Evolutionary conservation across 2,329 filamentous ascomycete species (phyloP), one percentile per base, ranked within the genome.

Genomic region (Parasarocladium wereldwijsianum): DNA sequence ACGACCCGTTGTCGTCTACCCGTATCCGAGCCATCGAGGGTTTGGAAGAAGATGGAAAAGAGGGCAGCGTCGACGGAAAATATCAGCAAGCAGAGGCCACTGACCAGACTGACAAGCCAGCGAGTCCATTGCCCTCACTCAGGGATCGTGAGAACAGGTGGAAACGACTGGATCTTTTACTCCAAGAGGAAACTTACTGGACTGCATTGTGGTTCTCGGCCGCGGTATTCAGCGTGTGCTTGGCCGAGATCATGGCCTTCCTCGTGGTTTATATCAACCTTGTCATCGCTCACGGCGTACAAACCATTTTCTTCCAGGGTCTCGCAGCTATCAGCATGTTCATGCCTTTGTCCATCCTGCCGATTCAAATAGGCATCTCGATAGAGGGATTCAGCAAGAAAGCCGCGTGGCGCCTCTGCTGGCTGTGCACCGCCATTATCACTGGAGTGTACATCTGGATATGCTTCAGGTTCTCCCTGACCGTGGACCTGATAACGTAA

Each of bases 191-290:
- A 10, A 11, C 18, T 16, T 28, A 28, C 17, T 28, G 26, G 26
- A 17, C 26, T 9, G 26, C 15, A 8, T 17, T 17, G 12, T 28
- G 26, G 26, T 28, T 28, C 26, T 28, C 26, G 8, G 18, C 26
- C 4, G 26, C 26, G 5, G 16, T 28, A 5, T 28, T 28, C 17
- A 28, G 16, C 7, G 17, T 28, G 8, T 28, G 15, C 8, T 18
- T 28, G 15, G 26, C 15, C 7, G 26, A 28, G n/a, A 16, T 28
- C 8, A 18, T n/a, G 9, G 20, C 20, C 15, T 28, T 28, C 20
- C 16, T 28, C 16, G 26, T 28, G 5, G 26, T 28, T 17, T 28
- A 28, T 16, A 28, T 28, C 26, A 28, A 28, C n/a, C 26, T 28
- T 7, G 17, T 28, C 17, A 28, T 28, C 8, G 18, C 26, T 5